phyloP scores from a whole-genome alignment of 106 monocot genomes.

The Narthecium ossifragum region DNA sequence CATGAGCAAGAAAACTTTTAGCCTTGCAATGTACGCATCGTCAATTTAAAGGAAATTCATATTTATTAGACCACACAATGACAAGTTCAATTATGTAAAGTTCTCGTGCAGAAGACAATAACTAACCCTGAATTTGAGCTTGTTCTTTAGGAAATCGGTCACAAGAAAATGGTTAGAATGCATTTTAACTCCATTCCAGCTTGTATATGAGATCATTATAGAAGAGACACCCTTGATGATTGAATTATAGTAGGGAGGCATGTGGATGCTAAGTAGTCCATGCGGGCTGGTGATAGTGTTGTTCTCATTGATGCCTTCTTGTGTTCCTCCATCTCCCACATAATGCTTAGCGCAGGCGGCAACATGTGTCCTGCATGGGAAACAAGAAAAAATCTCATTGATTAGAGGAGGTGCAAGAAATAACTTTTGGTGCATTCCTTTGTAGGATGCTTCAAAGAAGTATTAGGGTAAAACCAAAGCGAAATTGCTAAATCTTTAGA shows the following conservation, averaged over 20 bases:
- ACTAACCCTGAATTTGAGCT: slow-evolving; percentile 56
- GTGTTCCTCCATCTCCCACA: slow-evolving; percentile 68
- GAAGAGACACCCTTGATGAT: slow-evolving; percentile 67
- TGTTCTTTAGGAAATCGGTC: slow-evolving; percentile 69
- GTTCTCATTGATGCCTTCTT: slow-evolving; percentile 52
- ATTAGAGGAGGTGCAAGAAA: no score
- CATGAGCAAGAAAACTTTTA: not conserved
- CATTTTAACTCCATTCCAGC: slow-evolving; percentile 92
- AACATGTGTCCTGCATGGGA: slow-evolving; percentile 29
- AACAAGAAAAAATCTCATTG: not conserved
- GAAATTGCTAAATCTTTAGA: no score
- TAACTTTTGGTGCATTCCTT: no score
- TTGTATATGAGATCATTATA: slow-evolving; percentile 78
- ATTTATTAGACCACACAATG: no score
- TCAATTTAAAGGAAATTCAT: no score
- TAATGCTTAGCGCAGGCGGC: slow-evolving; percentile 72
- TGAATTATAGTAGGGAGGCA: slow-evolving; percentile 57
- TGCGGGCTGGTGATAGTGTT: slow-evolving; percentile 40
- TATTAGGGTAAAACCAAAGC: no score
- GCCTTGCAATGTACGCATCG: not conserved
- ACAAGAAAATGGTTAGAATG: slow-evolving; percentile 62
- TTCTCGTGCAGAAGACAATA: not conserved
- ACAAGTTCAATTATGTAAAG: no score
- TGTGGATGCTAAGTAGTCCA: slow-evolving; percentile 64
- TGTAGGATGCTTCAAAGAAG: no score